A percentile compares a stretch with the other conserved stretches of the same genome.
These are phyloP conservation scores for Phytophthora cryptogea DNA, from an alignment of 352 stramenopile species.

Conservation along the genomic window DNA sequence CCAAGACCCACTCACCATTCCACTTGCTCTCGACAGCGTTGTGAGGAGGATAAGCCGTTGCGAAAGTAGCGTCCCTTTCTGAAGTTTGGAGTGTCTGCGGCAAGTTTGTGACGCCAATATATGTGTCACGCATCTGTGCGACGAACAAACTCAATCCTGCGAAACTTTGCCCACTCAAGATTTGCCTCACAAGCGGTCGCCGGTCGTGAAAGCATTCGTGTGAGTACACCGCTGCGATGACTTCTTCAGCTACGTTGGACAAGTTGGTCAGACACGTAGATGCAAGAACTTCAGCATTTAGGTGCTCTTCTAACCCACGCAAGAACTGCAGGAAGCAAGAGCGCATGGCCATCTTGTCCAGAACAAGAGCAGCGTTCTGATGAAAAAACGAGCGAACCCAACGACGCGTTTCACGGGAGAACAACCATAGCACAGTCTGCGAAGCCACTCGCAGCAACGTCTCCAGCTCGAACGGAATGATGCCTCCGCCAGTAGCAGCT, in stretches of 20 bases:
- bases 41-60: conserved; percentile 13
- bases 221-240: conserved; percentile 69
- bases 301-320: conserved; percentile 41
- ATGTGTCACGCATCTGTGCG: conserved; percentile 69
- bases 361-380: conserved; percentile 31
- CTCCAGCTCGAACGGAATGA: conserved; percentile 41
- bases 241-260: conserved; percentile 59
- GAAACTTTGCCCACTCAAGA: conserved; percentile 57
- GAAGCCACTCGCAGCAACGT: conserved; percentile 44
- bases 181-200: conserved; percentile 50
- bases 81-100: background rate
- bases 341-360: conserved; percentile 53
- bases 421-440: conserved; percentile 56
- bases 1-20: conserved; percentile 59
- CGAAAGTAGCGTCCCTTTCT: conserved; percentile 7
- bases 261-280: conserved; percentile 42
- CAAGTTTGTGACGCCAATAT: conserved; percentile 34
- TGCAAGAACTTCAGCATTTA: conserved; percentile 55
- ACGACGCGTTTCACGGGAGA: conserved; percentile 42
- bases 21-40: conserved; percentile 48
- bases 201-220: conserved; percentile 48
- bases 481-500: background rate
- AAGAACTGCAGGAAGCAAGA: conserved; percentile 53
- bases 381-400: conserved; percentile 54
- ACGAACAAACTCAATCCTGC: conserved; percentile 61